Conservation (phyloP, 2,329 filamentous ascomycete species). For the Cladobotryum protrusum region DNA sequence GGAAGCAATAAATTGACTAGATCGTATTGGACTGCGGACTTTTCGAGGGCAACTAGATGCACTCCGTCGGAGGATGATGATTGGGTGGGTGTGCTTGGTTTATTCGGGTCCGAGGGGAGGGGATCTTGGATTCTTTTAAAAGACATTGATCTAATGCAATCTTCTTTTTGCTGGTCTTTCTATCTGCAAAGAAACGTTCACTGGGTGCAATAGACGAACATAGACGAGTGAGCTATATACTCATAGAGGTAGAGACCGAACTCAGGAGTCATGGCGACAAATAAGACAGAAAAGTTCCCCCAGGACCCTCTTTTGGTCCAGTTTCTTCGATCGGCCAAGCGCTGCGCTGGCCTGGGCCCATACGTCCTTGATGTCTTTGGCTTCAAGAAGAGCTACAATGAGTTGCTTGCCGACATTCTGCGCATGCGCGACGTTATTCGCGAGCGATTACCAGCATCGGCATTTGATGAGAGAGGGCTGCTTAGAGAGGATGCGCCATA, state of each 20-base stretch:
- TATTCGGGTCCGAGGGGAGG: not conserved
- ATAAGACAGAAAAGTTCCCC: constrained; percentile 7
- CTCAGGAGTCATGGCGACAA: constrained; percentile 4
- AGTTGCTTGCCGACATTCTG: constrained; percentile 17
- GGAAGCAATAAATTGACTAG: too few relatives aligned
- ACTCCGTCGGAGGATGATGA: too few relatives aligned
- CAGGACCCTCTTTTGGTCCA: constrained; percentile 14
- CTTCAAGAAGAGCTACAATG: constrained; percentile 15
- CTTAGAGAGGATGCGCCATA: constrained; percentile 10
- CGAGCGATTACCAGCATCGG: constrained; percentile 3
- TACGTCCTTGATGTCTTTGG: constrained; percentile 15
- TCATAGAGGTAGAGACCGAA: too few relatives aligned
- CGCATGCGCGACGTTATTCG: constrained; percentile 12
- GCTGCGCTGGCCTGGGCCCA: constrained; percentile 3
- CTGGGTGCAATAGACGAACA: not conserved
- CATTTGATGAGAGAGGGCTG: constrained; percentile 6
- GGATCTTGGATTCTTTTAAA: too few relatives aligned
- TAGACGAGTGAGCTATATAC: not conserved
- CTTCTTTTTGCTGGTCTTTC: too few relatives aligned
- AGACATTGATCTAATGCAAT: too few relatives aligned
- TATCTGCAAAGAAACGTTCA: not conserved
- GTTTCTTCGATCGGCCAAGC: constrained; percentile 12
- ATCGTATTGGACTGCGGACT: too few relatives aligned
- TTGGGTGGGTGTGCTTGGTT: too few relatives aligned
- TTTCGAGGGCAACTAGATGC: too few relatives aligned